These are phyloP conservation scores for Aspergillus uvarum DNA, from an alignment of 2,329 filamentous ascomycete genomes.

Conservation along the genomic window DNA sequence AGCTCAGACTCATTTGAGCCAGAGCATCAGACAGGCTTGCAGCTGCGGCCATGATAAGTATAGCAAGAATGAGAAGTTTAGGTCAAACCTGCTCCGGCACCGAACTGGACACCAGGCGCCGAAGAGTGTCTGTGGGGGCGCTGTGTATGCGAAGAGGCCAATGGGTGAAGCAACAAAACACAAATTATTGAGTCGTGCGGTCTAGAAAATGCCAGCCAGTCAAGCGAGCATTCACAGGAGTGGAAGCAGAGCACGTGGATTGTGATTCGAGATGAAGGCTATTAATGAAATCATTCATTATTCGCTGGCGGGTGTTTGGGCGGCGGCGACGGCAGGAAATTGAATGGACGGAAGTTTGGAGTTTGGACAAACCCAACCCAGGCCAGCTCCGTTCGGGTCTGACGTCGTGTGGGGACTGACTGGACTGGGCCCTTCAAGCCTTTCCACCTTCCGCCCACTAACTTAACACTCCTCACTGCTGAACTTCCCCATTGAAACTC, in stretches of 20 bases:
- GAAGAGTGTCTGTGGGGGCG: neutral
- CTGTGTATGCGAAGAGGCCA: neutral
- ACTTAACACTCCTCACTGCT: too few relatives aligned
- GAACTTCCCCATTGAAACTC: neutral
- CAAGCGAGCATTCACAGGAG: slow-evolving; percentile 7
- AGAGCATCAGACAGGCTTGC: slow-evolving; percentile 30
- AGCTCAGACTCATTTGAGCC: slow-evolving; percentile 28
- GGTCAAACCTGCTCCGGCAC: neutral
- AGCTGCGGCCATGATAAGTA: slow-evolving; percentile 27
- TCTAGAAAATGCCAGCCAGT: neutral
- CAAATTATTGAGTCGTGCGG: neutral
- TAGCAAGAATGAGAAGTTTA: neutral
- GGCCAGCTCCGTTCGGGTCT: slow-evolving; percentile 10
- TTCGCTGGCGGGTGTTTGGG: slow-evolving; percentile 20
- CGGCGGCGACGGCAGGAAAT: slow-evolving; percentile 24
- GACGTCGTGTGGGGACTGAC: slow-evolving; percentile 28
- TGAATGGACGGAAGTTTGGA: neutral
- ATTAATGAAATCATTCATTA: slow-evolving; percentile 4
- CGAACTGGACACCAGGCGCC: neutral
- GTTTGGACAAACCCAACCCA: neutral
- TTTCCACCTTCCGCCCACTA: neutral
- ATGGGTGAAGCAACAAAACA: neutral
- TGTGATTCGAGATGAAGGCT: neutral
- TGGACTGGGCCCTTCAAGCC: slow-evolving; percentile 7
- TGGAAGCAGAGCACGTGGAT: neutral